Evolutionary conservation across 139 green algal genomes (phyloP).

Genomic region (Zygnema cylindricum): DNA sequence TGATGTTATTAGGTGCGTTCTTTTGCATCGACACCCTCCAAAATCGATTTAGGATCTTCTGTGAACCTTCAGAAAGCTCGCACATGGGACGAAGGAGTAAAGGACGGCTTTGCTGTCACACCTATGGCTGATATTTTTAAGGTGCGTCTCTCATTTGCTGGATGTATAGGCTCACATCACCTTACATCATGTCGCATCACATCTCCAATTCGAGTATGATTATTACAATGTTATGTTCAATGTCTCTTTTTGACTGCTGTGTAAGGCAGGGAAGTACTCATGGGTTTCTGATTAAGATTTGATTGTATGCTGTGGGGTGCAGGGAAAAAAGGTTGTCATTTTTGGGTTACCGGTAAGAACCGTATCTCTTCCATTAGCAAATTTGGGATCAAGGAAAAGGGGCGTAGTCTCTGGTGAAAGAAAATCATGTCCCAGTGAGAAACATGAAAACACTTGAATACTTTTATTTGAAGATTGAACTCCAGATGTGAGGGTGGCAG

Average conservation of each 20-base stretch:
- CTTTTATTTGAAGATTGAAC: neutral
- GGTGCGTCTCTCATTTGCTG: constrained; percentile 14
- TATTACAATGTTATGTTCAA: neutral
- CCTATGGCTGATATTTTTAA: constrained; percentile 49
- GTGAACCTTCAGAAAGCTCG: constrained; percentile 30
- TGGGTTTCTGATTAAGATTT: neutral
- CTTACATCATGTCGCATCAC: neutral
- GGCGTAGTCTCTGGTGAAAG: neutral
- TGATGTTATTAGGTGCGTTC: neutral
- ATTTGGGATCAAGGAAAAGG: neutral
- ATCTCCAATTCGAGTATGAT: neutral
- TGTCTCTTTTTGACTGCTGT: neutral
- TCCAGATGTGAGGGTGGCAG: neutral
- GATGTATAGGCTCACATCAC: neutral
- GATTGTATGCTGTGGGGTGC: no score
- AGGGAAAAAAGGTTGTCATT: constrained; percentile 55
- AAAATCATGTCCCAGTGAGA: neutral
- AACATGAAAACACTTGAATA: no score
- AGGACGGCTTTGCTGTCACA: constrained; percentile 20
- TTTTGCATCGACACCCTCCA: neutral
- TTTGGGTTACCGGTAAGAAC: constrained; percentile 46
- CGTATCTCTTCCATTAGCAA: neutral
- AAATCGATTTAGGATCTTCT: neutral
- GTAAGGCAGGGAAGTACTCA: neutral
- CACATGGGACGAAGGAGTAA: constrained; percentile 48